Evolutionary conservation across 306 rosid species (phyloP), one percentile per base, ranked within the genome.

Genomic region (Delonix regia): DNA sequence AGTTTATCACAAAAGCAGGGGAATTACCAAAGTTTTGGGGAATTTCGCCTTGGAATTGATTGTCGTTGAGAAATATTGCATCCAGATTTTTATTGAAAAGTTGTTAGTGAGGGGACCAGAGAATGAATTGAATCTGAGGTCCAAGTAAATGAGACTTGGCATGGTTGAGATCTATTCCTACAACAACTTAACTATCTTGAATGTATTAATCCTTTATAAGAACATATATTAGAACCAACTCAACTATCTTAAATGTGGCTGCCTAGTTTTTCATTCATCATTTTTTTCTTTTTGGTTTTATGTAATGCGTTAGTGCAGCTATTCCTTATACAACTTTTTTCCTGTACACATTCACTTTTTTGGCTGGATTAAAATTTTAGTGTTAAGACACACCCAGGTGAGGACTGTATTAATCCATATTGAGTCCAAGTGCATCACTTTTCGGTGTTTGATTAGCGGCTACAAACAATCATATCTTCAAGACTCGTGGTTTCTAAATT

Each of bases 91-190:
- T 83, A 65, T 71, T 68, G 83, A 95, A 95, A 42, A 95, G 92
- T 8, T 80, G 70, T 85, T 90, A 12, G 99, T 98, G 39, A 95
- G 79, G 7, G 85, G 19, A 0, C 98, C 99, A 14, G 92, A 83
- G 86, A 89, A 93, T 33, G n/a, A 27, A 82, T 95, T 95, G 94
- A 79, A 95, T 66, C 99, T 90, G 87, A 95, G 85, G 85, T 95
- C 99, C 38, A 95, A 71, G 87, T 95, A 95, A n/a, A 89, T 22
- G 51, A 95, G 89, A 55, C 34, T 89, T 36, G 94, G 97, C 99
- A 71, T 91, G 98, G 85, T 95, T 95, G 82, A 95, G 98, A 88
- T 95, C 98, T 82, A 93, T 91, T 44, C 94, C 98, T 5, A 88
- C 89, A 65, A 95, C 82, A 65, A 73, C 16, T 10, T 82, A 68